Evolutionary conservation across 1,284 basidiomycete species (phyloP).

Genomic region (Termitomyces sp.): DNA sequence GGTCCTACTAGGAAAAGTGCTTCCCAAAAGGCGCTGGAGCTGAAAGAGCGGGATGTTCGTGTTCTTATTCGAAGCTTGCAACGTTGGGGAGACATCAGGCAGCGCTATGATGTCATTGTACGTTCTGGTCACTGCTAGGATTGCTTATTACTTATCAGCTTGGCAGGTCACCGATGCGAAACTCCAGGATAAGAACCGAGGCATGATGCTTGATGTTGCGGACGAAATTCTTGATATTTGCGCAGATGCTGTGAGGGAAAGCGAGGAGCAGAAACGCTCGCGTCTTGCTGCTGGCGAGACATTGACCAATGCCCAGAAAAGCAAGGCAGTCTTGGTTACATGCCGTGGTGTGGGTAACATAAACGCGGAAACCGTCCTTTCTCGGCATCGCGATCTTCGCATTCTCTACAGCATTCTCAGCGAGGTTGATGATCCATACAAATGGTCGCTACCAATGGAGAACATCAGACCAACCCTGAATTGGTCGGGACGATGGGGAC

Average conservation of each 20-base stretch:
- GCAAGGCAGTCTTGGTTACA: slow-evolving; percentile 91
- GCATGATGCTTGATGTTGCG: slow-evolving; percentile 86
- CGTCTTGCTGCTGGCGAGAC: slow-evolving; percentile 82
- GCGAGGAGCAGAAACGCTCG: slow-evolving; percentile 74
- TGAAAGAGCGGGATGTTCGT: slow-evolving; percentile 96
- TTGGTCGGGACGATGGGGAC: slow-evolving; percentile 96
- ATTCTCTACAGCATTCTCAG: slow-evolving; percentile 83
- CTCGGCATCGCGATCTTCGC: slow-evolving; percentile 85
- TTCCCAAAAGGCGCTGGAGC: slow-evolving; percentile 89
- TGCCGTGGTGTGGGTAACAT: slow-evolving; percentile 90
- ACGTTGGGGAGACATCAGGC: slow-evolving; percentile 96
- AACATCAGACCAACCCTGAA: slow-evolving; percentile 91
- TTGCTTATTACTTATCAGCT: slow-evolving; percentile 12
- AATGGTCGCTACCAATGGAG: slow-evolving; percentile 87
- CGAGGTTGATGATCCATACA: slow-evolving; percentile 69
- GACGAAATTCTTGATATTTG: slow-evolving; percentile 93
- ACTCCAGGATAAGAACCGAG: slow-evolving; percentile 90
- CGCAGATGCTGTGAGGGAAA: slow-evolving; percentile 78
- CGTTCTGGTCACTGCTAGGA: slow-evolving; percentile 24
- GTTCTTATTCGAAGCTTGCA: slow-evolving; percentile 94
- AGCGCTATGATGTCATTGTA: slow-evolving; percentile 92
- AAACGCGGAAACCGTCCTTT: slow-evolving; percentile 96
- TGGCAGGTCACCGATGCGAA: slow-evolving; percentile 84
- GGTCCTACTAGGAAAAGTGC: slow-evolving; percentile 77
- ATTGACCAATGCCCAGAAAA: slow-evolving; percentile 81